Base-by-base conservation (phyloP, 768 basidiomycete genomes). In the Mycena indigotica region DNA sequence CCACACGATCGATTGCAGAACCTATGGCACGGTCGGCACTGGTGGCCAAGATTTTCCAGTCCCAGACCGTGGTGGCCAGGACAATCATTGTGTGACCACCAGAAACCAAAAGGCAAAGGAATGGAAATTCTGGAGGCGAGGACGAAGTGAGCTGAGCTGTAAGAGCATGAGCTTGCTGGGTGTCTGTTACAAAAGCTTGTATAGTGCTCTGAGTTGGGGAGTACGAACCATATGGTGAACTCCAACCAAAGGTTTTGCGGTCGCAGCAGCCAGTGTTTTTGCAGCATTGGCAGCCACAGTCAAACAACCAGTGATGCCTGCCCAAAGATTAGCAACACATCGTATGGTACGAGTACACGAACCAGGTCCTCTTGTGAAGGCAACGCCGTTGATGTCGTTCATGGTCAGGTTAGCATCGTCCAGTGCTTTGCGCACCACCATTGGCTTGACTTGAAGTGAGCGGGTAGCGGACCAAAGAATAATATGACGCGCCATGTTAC, bases 11-110 rank as follows among this genome's bases (percentile, higher is more conserved):
- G 64, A 91, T 90, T 0, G 87, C 79, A 48, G 87, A 82, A 1
- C 95, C 93, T 21, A 95, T 82, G 56, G 84, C 85, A 66, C 84
- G 84, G 63, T 95, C 93, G 4, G 75, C 72, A 0, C 89, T 91
- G 16, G 86, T 87, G 1, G 89, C 88, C 26, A 98, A 74, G 35
- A 89, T 82, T 57, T 77, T 76, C 69, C 91, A 97, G 0, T 76
- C 72, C 4, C 73, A 75, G 25, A 71, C 69, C 2, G 87, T 85
- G 0, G 69, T 77, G 1, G 87, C 91, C 12, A 96, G 84, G 1
- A 97, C 78, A 32, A 98, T 80, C 35, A 98, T 78, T 0, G 95
- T 95, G 69, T 98, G 96, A 2, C 95, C 95, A n/a, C 96, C 96
- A 0, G 94, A 95, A 48, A 96, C 79, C 17, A 98, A 80, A 13